Evolutionary conservation across 768 basidiomycete genomes (phyloP).

Genomic region (Russula virescens): DNA sequence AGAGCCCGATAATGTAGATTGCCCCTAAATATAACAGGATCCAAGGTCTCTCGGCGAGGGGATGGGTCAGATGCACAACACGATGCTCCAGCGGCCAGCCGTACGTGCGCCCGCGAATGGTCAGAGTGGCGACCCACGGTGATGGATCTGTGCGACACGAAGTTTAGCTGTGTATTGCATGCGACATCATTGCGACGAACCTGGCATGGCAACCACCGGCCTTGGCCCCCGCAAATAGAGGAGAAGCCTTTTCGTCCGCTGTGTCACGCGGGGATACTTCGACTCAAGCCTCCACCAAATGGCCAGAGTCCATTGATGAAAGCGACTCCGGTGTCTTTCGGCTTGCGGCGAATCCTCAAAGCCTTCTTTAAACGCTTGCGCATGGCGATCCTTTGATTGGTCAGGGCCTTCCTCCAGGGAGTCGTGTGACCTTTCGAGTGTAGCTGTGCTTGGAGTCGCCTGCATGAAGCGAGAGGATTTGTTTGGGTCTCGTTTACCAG

Average conservation of each 20-base stretch:
- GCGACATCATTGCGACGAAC: conserved; percentile 31
- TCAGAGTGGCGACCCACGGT: conserved; percentile 49
- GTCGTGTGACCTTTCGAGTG: neutral
- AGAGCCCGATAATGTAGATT: conserved; percentile 64
- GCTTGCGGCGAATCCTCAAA: neutral
- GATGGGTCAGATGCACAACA: conserved; percentile 46
- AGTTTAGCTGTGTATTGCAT: neutral
- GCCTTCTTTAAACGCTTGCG: neutral
- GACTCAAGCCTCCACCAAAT: neutral
- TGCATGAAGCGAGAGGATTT: neutral
- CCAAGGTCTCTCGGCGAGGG: conserved; percentile 43
- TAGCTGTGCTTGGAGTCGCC: neutral
- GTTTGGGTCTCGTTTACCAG: neutral
- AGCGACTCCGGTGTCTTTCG: neutral
- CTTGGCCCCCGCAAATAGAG: conserved; percentile 54
- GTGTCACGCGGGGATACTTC: conserved; percentile 21
- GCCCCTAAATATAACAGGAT: conserved; percentile 49
- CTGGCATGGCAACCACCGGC: conserved; percentile 48
- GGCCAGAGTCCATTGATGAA: no score
- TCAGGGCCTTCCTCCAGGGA: neutral
- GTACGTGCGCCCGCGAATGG: conserved; percentile 25
- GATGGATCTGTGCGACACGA: conserved; percentile 37
- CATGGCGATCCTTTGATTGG: neutral
- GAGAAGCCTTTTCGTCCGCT: conserved; percentile 1
- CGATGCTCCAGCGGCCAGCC: conserved; percentile 45